Evolutionary conservation across 768 basidiomycete genomes (phyloP), one percentile per base, ranked within the genome.

Genomic region (Nidularia pulvinata): DNA sequence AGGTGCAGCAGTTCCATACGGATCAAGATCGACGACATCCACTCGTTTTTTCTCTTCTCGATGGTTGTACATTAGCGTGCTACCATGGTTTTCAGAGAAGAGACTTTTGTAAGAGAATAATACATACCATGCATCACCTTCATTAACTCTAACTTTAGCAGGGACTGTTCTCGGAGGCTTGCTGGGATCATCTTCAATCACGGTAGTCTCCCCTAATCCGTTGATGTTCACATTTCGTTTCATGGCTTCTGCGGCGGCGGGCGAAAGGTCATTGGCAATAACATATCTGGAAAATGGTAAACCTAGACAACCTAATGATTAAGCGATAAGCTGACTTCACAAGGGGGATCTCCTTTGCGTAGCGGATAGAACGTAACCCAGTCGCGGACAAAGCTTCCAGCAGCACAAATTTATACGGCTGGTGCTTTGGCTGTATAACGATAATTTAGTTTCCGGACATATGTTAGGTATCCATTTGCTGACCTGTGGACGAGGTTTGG

Each of bases 1-100:
- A 2, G 96, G 97, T 4, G 94, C 89, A 0, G 97, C 97, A 7
- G 94, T 96, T 1, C 97, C 97, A 62, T 98, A 99, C 0, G 97
- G 97, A 66, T 99, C 97, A 30, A 99, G 81, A 67, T 99, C 97
- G n/a, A 99, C 86, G 32, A 92, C 92, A 57, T 98, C 95, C 16
- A 98, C 95, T 2, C 88, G 84, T 9, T 77, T 70, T 46, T 76
- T 80, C 49, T 86, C 86, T 32, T 84, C 76, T 37, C 95, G 86
- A 63, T 95, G 94, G 46, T 80, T 80, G 65, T 97, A 98, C 92
- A 99, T 94, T 49, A 95, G 73, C 3, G 89, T 79, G 63, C 95
- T 97, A 48, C 13, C 14, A 25, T 49, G 14, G 46, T 46, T 51
- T 48, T 50, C 46, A 49, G 45, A 51, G 9, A 48, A 25, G 25